Evolutionary conservation across 2,329 filamentous ascomycete species (phyloP), one percentile per base, ranked within the genome.

Genomic region (Apiospora marii): DNA sequence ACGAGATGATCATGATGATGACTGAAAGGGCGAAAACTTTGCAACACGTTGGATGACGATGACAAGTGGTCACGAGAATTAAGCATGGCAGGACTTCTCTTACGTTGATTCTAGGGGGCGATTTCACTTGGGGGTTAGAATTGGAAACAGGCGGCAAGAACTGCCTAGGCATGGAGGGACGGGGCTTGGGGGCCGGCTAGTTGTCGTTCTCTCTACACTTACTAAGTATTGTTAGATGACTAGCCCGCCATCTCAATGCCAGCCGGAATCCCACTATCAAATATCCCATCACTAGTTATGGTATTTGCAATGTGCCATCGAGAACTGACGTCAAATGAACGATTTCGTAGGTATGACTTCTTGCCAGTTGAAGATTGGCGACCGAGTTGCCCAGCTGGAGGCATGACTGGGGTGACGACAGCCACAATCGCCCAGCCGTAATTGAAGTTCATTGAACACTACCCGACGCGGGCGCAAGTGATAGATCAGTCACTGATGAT

Each of bases 161-260:
- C 53, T 37, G 53, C 30, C 53, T 22, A 12, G 27, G 27, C 27
- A 30, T 4, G 27, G 49, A 22, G 46, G 43, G 43, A 14, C 24
- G 7, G 53, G 27, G 3, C 19, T 10, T 22, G 16, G 53, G 30
- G 53, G 30, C 14, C 30, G 30, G 53, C 16, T 7, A 61, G 30
- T 34, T 61, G 30, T 27, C 53, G n/a, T 61, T 61, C 53, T 61
- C 51, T 61, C 51, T 58, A 58, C 27, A 34, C 53, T 37, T 61
- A 61, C 53, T 12, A 30, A 30, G 27, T 30, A 51, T 12, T 10
- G 22, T 61, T 34, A 61, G 46, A 49, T n/a, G 8, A 49, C 46
- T 49, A n/a, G 46, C 46, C 8, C 3, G 5, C 19, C 22, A 49
- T 49, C 46, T 22, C 46, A n/a, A n/a, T 12, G n/a, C 22, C 19